Percentiles rank a stretch among this genome's conserved stretches.
Evolutionary conservation across 1,284 basidiomycete genomes (phyloP).

Genomic region (Cutaneotrichosporon cyanovorans): DNA sequence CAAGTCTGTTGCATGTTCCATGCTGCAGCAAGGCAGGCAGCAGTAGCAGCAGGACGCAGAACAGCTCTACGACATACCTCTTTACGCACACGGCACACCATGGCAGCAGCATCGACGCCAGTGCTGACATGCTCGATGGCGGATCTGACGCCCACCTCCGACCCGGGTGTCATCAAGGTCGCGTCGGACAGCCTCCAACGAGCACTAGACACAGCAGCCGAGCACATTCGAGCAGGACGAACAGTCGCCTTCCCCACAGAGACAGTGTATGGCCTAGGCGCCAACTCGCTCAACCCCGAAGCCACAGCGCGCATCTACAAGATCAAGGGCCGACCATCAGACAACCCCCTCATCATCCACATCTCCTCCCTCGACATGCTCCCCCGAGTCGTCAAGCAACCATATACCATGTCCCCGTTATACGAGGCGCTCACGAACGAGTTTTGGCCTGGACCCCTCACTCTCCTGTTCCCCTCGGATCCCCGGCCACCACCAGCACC

Average conservation of each 20-base stretch:
- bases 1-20: no score
- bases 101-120: no score
- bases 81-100: no score
- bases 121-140: no score
- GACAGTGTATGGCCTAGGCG: slow-evolving; percentile 96
- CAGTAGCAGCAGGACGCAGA: no score
- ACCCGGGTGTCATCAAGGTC: no score
- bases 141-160: no score
- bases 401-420: slow-evolving; percentile 55
- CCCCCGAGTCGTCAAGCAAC: slow-evolving; percentile 58
- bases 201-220: slow-evolving; percentile 31
- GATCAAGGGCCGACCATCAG: slow-evolving; percentile 85
- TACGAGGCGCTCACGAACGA: slow-evolving; percentile 67
- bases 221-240: slow-evolving; percentile 31
- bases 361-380: slow-evolving; percentile 83
- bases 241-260: slow-evolving; percentile 90
- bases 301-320: slow-evolving; percentile 73
- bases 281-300: slow-evolving; percentile 59
- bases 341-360: slow-evolving; percentile 98
- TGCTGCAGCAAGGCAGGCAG: no score
- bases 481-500: slow-evolving; percentile 42
- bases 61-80: no score
- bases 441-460: slow-evolving; percentile 95
- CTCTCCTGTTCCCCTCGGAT: slow-evolving; percentile 77
- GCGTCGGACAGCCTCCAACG: slow-evolving; percentile 6